Base-by-base conservation (phyloP, 2,329 filamentous ascomycete genomes). In the Fusarium aywerte region DNA sequence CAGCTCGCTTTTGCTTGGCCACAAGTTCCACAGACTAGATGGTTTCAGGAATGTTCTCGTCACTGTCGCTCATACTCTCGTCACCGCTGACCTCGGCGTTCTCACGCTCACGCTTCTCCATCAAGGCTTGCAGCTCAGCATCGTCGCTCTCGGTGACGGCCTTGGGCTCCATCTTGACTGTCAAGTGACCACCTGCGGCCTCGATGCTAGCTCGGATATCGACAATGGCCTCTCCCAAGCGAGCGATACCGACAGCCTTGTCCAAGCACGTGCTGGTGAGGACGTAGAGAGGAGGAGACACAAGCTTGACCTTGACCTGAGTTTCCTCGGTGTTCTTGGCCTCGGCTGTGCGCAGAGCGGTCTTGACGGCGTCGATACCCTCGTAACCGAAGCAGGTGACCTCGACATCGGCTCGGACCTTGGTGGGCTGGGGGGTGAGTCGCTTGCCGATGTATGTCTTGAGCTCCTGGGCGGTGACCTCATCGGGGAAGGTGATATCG, bases 101-200 rank as follows among this genome's bases (percentile, higher is more conserved):
- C 87, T 98, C 95, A 70, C 93, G 90, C 85, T 97, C 96, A 71
- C 92, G 90, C 90, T 98, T 97, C 86, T 98, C 96, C 96, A 99
- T 99, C 69, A 99, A 87, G 51, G 95, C 96, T 80, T 97, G 93
- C 70, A 99, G 85, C 81, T 97, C 94, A 25, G 95, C 96, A 76
- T 99, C 96, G 75, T 99, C 96, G 79, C 93, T 96, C 86, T 98
- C 96, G 2, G 96, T 99, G 65, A 99, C 96, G 6, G 96, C 96
- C 89, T 98, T 98, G 72, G 96, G 96, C 75, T 96, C 94, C 96
- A 99, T 99, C 89, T 96, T 97, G 73, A 97, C 91, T 40, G 90
- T 87, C 76, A 95, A 91, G 76, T 88, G 89, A 64, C 96, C 96
- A 53, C 92, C 92, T 1, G 91, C 87, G 43, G 80, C 84, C 77